Percentiles rank a stretch among this genome's conserved stretches.
Evolutionary conservation across 805 yeast species (phyloP).

Genomic region (Sugiyamaella smithiae): DNA sequence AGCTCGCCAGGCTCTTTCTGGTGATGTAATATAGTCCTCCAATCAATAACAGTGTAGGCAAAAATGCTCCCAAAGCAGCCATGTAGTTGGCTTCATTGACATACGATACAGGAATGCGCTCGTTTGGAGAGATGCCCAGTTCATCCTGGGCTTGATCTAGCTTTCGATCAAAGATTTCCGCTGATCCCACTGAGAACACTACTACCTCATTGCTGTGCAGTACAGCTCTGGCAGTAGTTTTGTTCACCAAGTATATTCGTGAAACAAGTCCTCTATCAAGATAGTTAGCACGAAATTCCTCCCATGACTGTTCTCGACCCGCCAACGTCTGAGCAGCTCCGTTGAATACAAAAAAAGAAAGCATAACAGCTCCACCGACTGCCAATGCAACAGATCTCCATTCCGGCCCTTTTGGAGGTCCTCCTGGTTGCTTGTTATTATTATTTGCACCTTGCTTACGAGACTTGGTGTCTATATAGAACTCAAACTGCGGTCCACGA

Average conservation of each 20-base stretch:
- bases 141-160: slow-evolving; percentile 74
- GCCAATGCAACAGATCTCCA: slow-evolving; percentile 9
- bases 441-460: background rate
- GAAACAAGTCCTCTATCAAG: slow-evolving; percentile 77
- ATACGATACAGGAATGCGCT: slow-evolving; percentile 79
- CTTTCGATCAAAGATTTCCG: slow-evolving; percentile 81
- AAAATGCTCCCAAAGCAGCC: slow-evolving; percentile 62
- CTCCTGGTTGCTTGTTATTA: background rate
- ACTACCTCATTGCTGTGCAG: slow-evolving; percentile 41
- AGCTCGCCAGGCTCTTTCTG: slow-evolving; percentile 54
- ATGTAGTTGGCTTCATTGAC: slow-evolving; percentile 65
- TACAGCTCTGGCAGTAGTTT: slow-evolving; percentile 67
- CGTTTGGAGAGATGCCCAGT: slow-evolving; percentile 54
- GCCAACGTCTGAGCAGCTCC: background rate
- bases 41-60: slow-evolving; percentile 86
- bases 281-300: slow-evolving; percentile 76
- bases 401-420: slow-evolving; percentile 5
- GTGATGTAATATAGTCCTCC: slow-evolving; percentile 87
- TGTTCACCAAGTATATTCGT: slow-evolving; percentile 72
- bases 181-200: slow-evolving; percentile 80
- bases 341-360: slow-evolving; percentile 11
- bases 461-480: background rate
- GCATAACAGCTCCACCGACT: slow-evolving; percentile 11
- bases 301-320: slow-evolving; percentile 71
- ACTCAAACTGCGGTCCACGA: background rate